A percentile compares a stretch with the other conserved stretches of the same genome.
Evolutionary conservation across 148 eudicot genomes (phyloP).

Genomic region (Fagopyrum tataricum): DNA sequence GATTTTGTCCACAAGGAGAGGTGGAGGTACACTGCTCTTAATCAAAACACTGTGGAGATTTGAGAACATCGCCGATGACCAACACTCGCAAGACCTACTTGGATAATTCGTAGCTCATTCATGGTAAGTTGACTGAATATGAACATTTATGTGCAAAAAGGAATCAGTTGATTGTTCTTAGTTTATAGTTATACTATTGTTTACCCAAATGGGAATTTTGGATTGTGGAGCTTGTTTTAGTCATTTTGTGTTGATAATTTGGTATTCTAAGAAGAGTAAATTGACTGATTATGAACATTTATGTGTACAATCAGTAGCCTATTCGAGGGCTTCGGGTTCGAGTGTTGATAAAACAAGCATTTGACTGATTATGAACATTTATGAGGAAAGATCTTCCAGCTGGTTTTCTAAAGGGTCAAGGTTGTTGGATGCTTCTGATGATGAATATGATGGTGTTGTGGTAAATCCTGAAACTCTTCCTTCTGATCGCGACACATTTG

Average conservation of each 20-base stretch:
- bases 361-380: no score
- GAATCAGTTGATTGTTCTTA: no score
- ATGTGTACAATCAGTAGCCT: slow-evolving; percentile 24
- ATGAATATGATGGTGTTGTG: slow-evolving; percentile 72
- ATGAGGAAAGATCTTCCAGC: slow-evolving; percentile 29
- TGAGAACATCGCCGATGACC: no score
- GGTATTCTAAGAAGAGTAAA: no score
- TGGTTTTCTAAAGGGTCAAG: slow-evolving; percentile 22
- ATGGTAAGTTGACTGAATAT: no score
- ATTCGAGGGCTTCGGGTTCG: slow-evolving; percentile 28
- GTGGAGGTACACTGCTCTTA: slow-evolving; percentile 86
- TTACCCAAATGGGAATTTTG: no score
- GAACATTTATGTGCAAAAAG: no score
- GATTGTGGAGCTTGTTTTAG: no score
- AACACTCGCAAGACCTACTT: no score
- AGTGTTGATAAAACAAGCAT: slow-evolving; percentile 23
- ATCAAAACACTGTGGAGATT: slow-evolving; percentile 48
- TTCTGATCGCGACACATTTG: slow-evolving; percentile 42
- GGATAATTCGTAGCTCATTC: no score
- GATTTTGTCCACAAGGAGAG: slow-evolving; percentile 97
- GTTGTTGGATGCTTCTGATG: slow-evolving; percentile 55
- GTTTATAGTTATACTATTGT: no score
- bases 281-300: not conserved
- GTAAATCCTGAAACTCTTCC: slow-evolving; percentile 57
- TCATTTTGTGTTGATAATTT: no score